Percentiles rank a stretch among this genome's conserved stretches.
Evolutionary conservation across 192 early-diverging fungal genomes (phyloP).

Genomic region (Coemansia sp.): DNA sequence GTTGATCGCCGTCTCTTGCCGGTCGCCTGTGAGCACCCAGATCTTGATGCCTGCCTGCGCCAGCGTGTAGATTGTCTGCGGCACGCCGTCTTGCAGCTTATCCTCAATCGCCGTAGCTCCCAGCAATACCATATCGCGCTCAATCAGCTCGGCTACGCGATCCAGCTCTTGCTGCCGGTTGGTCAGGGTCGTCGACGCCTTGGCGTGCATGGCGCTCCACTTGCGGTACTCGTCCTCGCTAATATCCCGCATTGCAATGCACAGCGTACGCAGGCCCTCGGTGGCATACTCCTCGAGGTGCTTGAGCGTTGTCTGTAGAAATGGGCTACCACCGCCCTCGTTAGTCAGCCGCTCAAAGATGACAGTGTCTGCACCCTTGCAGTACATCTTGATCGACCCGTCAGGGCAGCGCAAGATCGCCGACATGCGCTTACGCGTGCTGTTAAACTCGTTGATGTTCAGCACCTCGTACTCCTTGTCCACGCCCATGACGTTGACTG

Average conservation of each 20-base stretch:
- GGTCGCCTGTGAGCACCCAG: constrained; percentile 97
- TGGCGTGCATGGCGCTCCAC: constrained; percentile 71
- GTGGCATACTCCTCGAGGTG: constrained; percentile 86
- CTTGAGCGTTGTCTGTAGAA: constrained; percentile 65
- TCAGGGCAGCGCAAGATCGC: constrained; percentile 79
- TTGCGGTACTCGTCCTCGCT: constrained; percentile 64
- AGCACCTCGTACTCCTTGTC: constrained; percentile 62
- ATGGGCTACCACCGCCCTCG: constrained; percentile 64
- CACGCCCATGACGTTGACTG: constrained; percentile 72
- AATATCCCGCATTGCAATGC: constrained; percentile 74
- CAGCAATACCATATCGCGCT: constrained; percentile 72
- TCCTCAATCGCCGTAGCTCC: constrained; percentile 98
- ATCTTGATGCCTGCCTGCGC: constrained; percentile 87
- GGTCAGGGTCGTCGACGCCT: constrained; percentile 67
- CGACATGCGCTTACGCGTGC: constrained; percentile 92
- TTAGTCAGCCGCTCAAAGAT: constrained; percentile 76
- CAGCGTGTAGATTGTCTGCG: constrained; percentile 83
- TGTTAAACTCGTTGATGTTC: constrained; percentile 86
- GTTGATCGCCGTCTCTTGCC: constrained; percentile 96
- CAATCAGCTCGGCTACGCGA: constrained; percentile 73
- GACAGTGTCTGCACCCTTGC: constrained; percentile 93
- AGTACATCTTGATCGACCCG: constrained; percentile 72
- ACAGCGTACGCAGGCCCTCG: constrained; percentile 82
- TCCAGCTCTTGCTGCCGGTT: constrained; percentile 83
- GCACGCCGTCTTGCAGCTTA: constrained; percentile 95